Percentiles rank a stretch among this genome's conserved stretches.
Conservation (phyloP, 2,329 filamentous ascomycete species). For the Bipolaris cookei region DNA sequence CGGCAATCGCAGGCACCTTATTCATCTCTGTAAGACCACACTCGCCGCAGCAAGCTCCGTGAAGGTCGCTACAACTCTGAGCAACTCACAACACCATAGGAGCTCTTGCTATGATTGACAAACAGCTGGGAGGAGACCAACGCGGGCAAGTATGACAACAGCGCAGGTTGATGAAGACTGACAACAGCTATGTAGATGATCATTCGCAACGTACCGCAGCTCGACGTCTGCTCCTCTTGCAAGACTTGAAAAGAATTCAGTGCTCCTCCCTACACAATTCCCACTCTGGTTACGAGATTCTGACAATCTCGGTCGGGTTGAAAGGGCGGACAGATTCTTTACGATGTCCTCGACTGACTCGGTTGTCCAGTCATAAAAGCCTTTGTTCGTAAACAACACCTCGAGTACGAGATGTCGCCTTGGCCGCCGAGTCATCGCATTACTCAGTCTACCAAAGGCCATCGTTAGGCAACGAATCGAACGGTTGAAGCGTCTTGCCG, state of each 20-base stretch:
- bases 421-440: neutral
- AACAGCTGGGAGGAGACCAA: neutral
- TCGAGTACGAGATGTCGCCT: neutral
- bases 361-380: no score
- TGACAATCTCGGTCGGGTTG: neutral
- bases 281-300: neutral
- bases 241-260: neutral
- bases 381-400: neutral
- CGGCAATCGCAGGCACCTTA: neutral
- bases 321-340: neutral
- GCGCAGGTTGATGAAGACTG: neutral
- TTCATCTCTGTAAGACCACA: neutral
- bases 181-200: neutral
- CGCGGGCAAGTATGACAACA: neutral
- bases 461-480: neutral
- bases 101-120: neutral
- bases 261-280: conserved; percentile 1
- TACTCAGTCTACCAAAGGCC: no score
- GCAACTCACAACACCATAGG: neutral
- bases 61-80: neutral
- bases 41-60: neutral
- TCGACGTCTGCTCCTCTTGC: neutral
- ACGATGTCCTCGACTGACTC: neutral
- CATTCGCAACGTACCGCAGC: neutral
- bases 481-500: neutral